phyloP scores from a whole-genome alignment of 371 early-diverging fungal genomes.

The Chytridium lagenaria region DNA sequence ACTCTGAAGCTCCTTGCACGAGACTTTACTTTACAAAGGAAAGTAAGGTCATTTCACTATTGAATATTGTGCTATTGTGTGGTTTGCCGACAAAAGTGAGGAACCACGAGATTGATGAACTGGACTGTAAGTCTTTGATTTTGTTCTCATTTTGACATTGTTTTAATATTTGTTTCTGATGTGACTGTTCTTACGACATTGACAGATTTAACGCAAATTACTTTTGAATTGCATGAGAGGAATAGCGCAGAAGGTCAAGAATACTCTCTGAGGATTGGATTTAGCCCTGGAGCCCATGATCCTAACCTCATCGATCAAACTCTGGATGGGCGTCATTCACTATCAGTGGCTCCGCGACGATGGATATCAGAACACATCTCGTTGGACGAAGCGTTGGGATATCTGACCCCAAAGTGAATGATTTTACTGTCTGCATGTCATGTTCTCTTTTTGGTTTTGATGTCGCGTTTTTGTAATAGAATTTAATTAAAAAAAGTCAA shows the following conservation, averaged over 20 bases:
- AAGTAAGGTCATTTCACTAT: constrained; percentile 78
- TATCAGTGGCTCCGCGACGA: constrained; percentile 77
- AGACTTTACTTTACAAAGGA: constrained; percentile 97
- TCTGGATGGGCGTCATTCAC: constrained; percentile 85
- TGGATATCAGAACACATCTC: constrained; percentile 38
- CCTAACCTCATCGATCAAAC: constrained; percentile 88
- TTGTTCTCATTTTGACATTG: neutral
- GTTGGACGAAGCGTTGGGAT: constrained; percentile 24
- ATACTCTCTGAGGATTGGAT: constrained; percentile 88
- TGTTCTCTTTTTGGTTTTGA: too few species aligned
- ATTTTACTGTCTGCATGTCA: too few species aligned
- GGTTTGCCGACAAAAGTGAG: constrained; percentile 80
- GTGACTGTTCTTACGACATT: too few species aligned
- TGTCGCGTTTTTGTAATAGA: too few species aligned
- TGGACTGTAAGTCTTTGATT: constrained; percentile 79
- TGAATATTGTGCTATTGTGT: constrained; percentile 87
- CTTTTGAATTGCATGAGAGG: constrained; percentile 95
- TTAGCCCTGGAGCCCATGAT: constrained; percentile 90
- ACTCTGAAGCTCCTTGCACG: constrained; percentile 65
- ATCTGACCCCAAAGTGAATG: constrained; percentile 13
- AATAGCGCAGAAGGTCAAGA: constrained; percentile 59
- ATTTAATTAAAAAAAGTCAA: too few species aligned
- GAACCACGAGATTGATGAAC: constrained; percentile 76
- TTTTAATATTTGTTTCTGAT: neutral
- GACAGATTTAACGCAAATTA: constrained; percentile 89